phyloP scores from a whole-genome alignment of 2,329 filamentous ascomycete species.

The Raffaelea deltoideospora region DNA sequence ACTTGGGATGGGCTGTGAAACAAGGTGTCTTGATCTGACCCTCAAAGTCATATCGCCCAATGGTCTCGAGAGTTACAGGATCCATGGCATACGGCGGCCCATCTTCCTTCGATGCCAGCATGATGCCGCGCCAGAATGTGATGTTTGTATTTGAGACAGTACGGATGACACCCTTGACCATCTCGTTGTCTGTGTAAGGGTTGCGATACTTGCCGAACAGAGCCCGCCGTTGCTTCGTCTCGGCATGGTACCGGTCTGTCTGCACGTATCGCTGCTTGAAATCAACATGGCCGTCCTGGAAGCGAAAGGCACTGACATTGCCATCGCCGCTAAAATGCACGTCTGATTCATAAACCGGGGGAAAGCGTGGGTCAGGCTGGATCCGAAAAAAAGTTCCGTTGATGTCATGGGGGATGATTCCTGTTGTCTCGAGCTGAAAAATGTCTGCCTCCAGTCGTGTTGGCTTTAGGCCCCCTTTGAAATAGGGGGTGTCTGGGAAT shows the following conservation, averaged over 20 bases:
- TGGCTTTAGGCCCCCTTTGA: conserved; percentile 9
- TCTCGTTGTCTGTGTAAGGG: conserved; percentile 39
- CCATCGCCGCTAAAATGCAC: conserved; percentile 22
- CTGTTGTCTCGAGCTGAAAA: conserved; percentile 11
- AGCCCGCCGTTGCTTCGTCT: conserved; percentile 15
- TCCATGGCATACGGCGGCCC: conserved; percentile 35
- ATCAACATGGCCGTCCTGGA: conserved; percentile 23
- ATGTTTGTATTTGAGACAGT: conserved; percentile 46
- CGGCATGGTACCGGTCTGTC: conserved; percentile 19
- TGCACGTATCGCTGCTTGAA: conserved; percentile 27
- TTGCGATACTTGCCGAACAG: conserved; percentile 43
- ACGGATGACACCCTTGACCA: conserved; percentile 36
- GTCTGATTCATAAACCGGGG: conserved; percentile 39
- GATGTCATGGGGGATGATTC: conserved; percentile 26
- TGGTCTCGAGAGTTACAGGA: conserved; percentile 30
- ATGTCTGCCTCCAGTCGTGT: conserved; percentile 11
- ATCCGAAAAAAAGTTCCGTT: conserved; percentile 32
- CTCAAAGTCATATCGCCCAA: conserved; percentile 34
- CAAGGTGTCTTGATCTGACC: conserved; percentile 30
- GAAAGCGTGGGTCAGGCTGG: conserved; percentile 37
- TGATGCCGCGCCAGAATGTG: conserved; percentile 38
- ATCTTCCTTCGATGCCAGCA: conserved; percentile 41
- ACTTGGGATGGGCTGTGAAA: conserved; percentile 37
- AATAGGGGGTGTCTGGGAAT: conserved; percentile 9
- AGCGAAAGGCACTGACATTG: conserved; percentile 24